Evolutionary conservation across 192 early-diverging fungal genomes (phyloP).

Genomic region (Entomortierella beljakovae): DNA sequence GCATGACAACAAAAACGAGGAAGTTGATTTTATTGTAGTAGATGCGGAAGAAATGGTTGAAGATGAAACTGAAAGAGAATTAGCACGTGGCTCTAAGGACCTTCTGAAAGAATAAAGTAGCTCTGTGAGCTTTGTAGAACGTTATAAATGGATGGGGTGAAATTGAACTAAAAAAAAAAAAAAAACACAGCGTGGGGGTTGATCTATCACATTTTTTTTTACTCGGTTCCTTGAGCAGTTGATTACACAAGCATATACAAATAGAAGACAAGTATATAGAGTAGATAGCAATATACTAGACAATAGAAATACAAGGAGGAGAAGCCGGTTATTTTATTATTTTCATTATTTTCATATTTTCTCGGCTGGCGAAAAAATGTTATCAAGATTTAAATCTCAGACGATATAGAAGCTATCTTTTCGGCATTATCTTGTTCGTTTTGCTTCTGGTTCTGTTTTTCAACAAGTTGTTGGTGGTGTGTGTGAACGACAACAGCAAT

Average conservation of each 20-base stretch:
- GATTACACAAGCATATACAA: too few relatives aligned
- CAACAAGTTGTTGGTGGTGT: conserved; percentile 1
- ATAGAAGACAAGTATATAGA: too few relatives aligned
- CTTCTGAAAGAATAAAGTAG: not conserved
- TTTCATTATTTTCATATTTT: too few relatives aligned
- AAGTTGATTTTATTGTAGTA: conserved; percentile 10
- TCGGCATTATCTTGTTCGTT: not conserved
- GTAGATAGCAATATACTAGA: too few relatives aligned
- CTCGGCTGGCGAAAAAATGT: too few relatives aligned
- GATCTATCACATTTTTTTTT: too few relatives aligned
- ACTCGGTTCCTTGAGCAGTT: too few relatives aligned
- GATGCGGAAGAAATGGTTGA: conserved; percentile 9
- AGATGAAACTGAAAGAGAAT: not conserved
- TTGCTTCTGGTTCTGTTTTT: not conserved
- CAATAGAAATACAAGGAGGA: too few relatives aligned
- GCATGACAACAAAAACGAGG: not conserved
- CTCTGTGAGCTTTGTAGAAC: too few relatives aligned
- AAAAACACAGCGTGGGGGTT: too few relatives aligned
- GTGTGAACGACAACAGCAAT: conserved; percentile 5
- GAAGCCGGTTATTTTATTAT: too few relatives aligned
- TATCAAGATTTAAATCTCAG: not conserved
- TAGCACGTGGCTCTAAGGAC: not conserved
- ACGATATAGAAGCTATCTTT: not conserved
- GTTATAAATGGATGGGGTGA: not conserved
- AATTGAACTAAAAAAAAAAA: not conserved